Base-by-base conservation (phyloP, 2,329 filamentous ascomycete genomes). In the Trichoderma gracile region DNA sequence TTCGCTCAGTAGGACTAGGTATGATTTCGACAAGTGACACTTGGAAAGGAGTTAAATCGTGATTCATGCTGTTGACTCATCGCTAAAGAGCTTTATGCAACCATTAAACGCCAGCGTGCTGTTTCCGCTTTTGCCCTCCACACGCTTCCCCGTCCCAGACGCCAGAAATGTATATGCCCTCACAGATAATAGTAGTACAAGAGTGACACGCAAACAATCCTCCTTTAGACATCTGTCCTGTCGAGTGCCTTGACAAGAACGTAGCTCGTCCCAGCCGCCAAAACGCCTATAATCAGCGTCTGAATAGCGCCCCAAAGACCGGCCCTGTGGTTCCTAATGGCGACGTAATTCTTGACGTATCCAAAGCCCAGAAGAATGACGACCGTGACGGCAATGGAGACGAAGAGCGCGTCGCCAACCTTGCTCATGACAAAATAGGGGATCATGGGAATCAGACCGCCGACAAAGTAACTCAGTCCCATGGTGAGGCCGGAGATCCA, bases 381-480 rank as follows among this genome's bases (percentile, higher is more conserved):
- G 14, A 85, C 80, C 71, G 88, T 90, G 60, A 89, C 81, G 5
- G 73, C 80, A 27, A 89, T 80, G 25, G 85, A 88, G 65, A 85
- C 83, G 42, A 82, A 80, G 57, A 93, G 76, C 0, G 82, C 83
- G n/a, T 78, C 70, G 25, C 74, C 72, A 8, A 84, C 78, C 23
- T 74, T 73, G 15, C 69, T 65, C 73, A 84, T 78, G 68, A 89
- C 79, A 68, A 91, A 87, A 76, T 92, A 92, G 0, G 89, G 89
- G 47, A 89, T 75, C 70, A 91, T 81, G 15, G 89, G 89, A n/a
- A 91, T 82, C 61, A 91, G 79, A 0, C 89, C 89, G 21, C 89
- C 89, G 23, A 91, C 74, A 59, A 91, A 87, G 73, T 92, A 92
- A 42, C 87, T 87, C 17, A 86, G 71, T 0, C 88, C 86, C 70